A percentile compares a stretch with the other conserved stretches of the same genome.
phyloP scores from a whole-genome alignment of 306 rosid genomes.

The Astragalus glycyphyllos region DNA sequence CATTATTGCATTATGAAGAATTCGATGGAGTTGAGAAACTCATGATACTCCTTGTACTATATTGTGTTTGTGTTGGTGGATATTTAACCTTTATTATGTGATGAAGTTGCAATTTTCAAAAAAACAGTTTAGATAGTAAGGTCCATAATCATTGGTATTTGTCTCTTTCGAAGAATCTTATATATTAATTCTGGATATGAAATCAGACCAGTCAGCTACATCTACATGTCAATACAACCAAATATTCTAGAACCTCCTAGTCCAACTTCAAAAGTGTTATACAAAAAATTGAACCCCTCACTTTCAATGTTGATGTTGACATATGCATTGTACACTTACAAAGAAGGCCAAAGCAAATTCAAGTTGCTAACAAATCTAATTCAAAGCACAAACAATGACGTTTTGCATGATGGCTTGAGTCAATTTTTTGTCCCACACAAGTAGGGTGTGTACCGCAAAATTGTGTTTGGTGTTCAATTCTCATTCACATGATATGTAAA shows the following conservation, averaged over 20 bases:
- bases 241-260: slow-evolving; percentile 26
- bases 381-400: slow-evolving; percentile 5
- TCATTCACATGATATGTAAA: slow-evolving; percentile 31
- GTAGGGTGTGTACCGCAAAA: slow-evolving; percentile 7
- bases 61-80: not conserved
- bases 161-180: slow-evolving; percentile 33
- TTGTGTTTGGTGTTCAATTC: slow-evolving; percentile 42
- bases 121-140: not conserved
- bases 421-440: slow-evolving; percentile 38
- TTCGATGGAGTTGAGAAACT: too few species aligned
- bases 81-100: not conserved
- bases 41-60: too few species aligned
- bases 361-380: slow-evolving; percentile 30
- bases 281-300: not conserved
- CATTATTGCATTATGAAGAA: too few species aligned
- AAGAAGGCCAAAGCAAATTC: slow-evolving; percentile 26
- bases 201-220: slow-evolving; percentile 1
- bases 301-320: slow-evolving; percentile 33
- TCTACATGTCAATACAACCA: slow-evolving; percentile 8
- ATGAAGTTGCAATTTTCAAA: not conserved
- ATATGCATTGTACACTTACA: not conserved
- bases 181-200: slow-evolving; percentile 21
- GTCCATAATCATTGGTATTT: slow-evolving; percentile 34
- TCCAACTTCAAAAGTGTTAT: slow-evolving; percentile 18
- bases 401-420: slow-evolving; percentile 30